Evolutionary conservation across 2,329 filamentous ascomycete genomes (phyloP), one percentile per base, ranked within the genome.

Genomic region (Penicillium griseofulvum): DNA sequence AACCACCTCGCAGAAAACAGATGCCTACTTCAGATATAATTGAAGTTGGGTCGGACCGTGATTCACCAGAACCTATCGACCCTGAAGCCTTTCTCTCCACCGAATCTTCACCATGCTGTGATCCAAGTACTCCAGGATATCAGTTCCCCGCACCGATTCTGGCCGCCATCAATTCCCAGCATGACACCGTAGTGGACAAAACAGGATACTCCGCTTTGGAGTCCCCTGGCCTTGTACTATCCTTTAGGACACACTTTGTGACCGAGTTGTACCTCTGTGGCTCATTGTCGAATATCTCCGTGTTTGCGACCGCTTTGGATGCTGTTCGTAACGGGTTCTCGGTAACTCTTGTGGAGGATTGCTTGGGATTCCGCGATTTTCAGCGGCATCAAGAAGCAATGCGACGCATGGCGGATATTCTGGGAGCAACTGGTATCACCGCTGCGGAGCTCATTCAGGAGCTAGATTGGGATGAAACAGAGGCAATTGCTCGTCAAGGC

Each of bases 261-360:
- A 96, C 91, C 2, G 89, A 97, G 66, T 78, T 99, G 12, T 97
- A 89, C 73, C 83, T 97, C 24, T 95, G 90, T 67, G 94, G 94
- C 22, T 88, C 89, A 42, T 81, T 96, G 46, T 90, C 88, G 41
- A 97, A 97, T 66, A 79, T 95, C 34, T 92, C 91, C 31, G 87
- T 97, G 44, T 91, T 94, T 69, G 93, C 94, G 8, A 97, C 93
- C 1, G 91, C 91, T 4, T 81, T 96, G 59, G 94, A 97, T 68
- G 94, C 93, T 11, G 92, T 90, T 1, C 84, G 88, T 19, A 89
- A 97, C 71, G 94, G 92, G 5, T 86, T 96, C 66, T 81, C 85
- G n/a, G 90, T 97, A 66, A 94, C 89, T 5, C 78, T 97, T 12
- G 78, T 97, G 37, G 87, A 94, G 49, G 91, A 97, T 70, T 97